phyloP scores from a whole-genome alignment of 768 basidiomycete genomes.

The Lactarius tabidus region DNA sequence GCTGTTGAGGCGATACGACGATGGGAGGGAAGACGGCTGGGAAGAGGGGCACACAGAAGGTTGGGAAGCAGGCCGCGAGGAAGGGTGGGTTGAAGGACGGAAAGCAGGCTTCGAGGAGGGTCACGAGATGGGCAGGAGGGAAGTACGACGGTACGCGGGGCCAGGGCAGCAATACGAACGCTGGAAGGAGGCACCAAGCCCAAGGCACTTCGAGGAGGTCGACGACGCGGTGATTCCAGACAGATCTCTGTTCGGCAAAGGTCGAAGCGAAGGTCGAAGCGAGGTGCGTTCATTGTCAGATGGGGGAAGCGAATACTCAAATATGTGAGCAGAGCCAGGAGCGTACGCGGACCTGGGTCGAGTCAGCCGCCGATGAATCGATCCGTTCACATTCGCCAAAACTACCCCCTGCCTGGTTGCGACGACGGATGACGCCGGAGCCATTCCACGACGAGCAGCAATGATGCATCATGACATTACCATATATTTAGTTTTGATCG shows the following conservation, averaged over 20 bases:
- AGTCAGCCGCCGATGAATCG: slow-evolving; percentile 18
- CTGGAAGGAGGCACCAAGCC: slow-evolving; percentile 8
- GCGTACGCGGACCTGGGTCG: slow-evolving; percentile 26
- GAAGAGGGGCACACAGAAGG: slow-evolving; percentile 24
- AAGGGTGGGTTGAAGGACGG: slow-evolving; percentile 23
- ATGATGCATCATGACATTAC: slow-evolving; percentile 2
- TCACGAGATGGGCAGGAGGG: slow-evolving; percentile 13
- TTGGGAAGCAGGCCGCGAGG: slow-evolving; percentile 18
- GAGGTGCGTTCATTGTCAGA: background rate
- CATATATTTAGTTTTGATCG: background rate
- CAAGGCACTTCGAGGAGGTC: background rate
- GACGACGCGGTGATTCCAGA: slow-evolving; percentile 11
- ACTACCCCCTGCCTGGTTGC: slow-evolving; percentile 11
- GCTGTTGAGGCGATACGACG: slow-evolving; percentile 22
- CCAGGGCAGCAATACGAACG: slow-evolving; percentile 8
- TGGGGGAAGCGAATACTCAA: background rate
- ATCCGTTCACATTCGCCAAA: slow-evolving; percentile 21
- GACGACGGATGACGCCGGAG: slow-evolving; percentile 27
- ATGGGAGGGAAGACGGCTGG: slow-evolving; percentile 25
- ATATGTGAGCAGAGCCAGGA: slow-evolving; percentile 15
- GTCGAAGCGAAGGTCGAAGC: slow-evolving; percentile 14
- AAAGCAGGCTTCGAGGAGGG: slow-evolving; percentile 21
- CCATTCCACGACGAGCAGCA: slow-evolving; percentile 23
- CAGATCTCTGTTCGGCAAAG: background rate
- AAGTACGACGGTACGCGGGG: slow-evolving; percentile 14